Conservation (phyloP, 192 early-diverging fungal species). For the Coemansia sp. region DNA sequence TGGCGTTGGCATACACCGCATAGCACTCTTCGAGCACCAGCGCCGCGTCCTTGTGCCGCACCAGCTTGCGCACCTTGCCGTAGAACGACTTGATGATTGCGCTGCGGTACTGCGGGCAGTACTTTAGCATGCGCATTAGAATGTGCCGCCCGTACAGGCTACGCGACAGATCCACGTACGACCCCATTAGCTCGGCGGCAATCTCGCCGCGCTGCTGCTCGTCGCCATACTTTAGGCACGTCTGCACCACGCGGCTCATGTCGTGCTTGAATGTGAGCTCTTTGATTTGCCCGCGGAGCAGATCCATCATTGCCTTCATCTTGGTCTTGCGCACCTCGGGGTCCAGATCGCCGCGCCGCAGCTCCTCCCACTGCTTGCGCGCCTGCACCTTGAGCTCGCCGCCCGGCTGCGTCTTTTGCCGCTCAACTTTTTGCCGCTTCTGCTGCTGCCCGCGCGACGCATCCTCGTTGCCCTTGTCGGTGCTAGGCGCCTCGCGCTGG, state of each 20-base stretch:
- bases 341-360: slow-evolving; percentile 70
- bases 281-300: slow-evolving; percentile 74
- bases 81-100: slow-evolving; percentile 75
- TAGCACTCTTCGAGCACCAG: slow-evolving; percentile 82
- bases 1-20: slow-evolving; percentile 69
- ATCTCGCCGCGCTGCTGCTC: slow-evolving; percentile 70
- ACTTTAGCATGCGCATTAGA: slow-evolving; percentile 78
- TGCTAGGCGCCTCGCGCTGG: not conserved
- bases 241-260: slow-evolving; percentile 87
- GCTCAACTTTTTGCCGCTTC: slow-evolving; percentile 39
- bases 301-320: slow-evolving; percentile 78
- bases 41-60: slow-evolving; percentile 87
- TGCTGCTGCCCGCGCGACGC: slow-evolving; percentile 52
- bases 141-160: slow-evolving; percentile 88
- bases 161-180: slow-evolving; percentile 67
- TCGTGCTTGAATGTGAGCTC: slow-evolving; percentile 96
- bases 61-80: slow-evolving; percentile 74
- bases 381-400: slow-evolving; percentile 67
- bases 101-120: slow-evolving; percentile 67
- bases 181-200: slow-evolving; percentile 75
- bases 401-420: slow-evolving; percentile 50
- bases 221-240: slow-evolving; percentile 85
- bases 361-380: slow-evolving; percentile 82
- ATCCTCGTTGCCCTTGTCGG: not conserved
- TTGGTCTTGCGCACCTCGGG: slow-evolving; percentile 56